Conservation (phyloP, 2,329 filamentous ascomycete genomes). For the Penicillium brevicompactum region DNA sequence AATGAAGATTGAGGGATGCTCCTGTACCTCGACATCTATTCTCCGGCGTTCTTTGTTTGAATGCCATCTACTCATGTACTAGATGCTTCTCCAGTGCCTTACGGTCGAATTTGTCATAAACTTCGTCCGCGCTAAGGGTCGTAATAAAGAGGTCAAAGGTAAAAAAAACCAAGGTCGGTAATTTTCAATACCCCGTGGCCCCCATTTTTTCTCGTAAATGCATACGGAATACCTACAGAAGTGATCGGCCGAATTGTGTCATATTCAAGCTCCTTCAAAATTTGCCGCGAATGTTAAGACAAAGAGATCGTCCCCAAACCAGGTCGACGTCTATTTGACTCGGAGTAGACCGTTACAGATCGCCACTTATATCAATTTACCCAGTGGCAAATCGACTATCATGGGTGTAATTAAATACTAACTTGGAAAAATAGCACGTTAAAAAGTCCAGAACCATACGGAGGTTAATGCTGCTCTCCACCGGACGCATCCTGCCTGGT, state of each 20-base stretch:
- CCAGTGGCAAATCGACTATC: conserved; percentile 16
- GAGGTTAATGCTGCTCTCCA: background rate
- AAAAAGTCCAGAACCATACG: background rate
- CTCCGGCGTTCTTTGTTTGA: background rate
- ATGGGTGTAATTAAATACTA: background rate
- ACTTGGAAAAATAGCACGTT: background rate
- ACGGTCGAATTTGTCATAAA: conserved; percentile 18
- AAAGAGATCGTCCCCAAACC: conserved; percentile 11
- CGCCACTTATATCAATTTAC: conserved; percentile 23
- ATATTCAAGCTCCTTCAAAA: conserved; percentile 15
- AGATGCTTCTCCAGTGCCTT: too few relatives aligned
- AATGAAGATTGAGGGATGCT: background rate
- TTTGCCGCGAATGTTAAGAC: conserved; percentile 17
- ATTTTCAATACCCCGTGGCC: conserved; percentile 8
- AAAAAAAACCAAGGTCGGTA: conserved; percentile 4
- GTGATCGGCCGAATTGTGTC: conserved; percentile 20
- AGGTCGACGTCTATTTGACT: background rate
- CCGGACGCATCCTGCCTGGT: conserved; percentile 14
- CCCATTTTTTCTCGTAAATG: conserved; percentile 10
- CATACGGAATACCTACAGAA: conserved; percentile 2
- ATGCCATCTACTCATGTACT: too few relatives aligned
- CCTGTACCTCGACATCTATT: background rate
- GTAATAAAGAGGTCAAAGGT: conserved; percentile 14
- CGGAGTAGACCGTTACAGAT: conserved; percentile 13
- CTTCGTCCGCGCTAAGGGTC: conserved; percentile 3